These are phyloP conservation scores for Venturia effusa DNA, from an alignment of 2,329 filamentous ascomycete species.

Conservation along the genomic window DNA sequence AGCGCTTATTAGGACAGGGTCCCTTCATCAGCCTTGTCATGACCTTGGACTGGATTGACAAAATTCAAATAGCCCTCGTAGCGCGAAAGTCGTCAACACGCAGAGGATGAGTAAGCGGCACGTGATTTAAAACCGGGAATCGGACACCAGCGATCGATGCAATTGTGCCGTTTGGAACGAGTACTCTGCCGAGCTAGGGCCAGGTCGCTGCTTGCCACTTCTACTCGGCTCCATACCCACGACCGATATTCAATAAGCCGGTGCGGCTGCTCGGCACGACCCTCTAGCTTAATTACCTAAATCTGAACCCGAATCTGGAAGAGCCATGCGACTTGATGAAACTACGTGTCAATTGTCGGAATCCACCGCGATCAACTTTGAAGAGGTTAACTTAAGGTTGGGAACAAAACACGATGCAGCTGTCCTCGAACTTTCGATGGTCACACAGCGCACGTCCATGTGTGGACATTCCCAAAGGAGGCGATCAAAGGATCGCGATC, in stretches of 20 bases:
- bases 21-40: not conserved
- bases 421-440: not conserved
- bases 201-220: not conserved
- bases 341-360: not conserved
- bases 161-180: not conserved
- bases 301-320: not conserved
- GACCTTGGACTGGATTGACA: not conserved
- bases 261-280: not conserved
- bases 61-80: not conserved
- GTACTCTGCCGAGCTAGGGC: not conserved
- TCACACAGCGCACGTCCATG: not conserved
- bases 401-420: not conserved
- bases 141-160: not conserved
- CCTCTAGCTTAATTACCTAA: not conserved
- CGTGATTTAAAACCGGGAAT: not conserved
- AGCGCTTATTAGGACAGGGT: not conserved
- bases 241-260: not conserved
- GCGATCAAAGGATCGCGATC: not conserved
- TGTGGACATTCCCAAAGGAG: not conserved
- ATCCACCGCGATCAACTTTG: not conserved
- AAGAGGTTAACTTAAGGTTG: not conserved
- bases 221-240: not conserved
- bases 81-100: not conserved
- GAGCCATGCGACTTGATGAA: not conserved
- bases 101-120: not conserved